phyloP scores from a whole-genome alignment of 495 filamentous ascomycete species.

The Ramalina intermedia region DNA sequence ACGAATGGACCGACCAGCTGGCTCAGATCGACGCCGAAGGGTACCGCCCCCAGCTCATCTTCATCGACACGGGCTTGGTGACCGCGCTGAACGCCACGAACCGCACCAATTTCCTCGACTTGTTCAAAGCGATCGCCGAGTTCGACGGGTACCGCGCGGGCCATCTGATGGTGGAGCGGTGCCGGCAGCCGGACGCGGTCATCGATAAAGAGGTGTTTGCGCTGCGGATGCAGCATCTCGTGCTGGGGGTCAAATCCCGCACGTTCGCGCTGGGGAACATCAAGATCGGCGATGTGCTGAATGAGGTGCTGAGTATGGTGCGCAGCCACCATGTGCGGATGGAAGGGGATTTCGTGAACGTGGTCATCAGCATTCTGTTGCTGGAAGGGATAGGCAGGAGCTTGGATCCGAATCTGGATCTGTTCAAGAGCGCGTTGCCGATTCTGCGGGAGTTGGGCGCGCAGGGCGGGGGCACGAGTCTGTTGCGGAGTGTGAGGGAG shows the following conservation, averaged over 20 bases:
- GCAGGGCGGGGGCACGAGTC: conserved; percentile 52
- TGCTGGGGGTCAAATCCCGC: conserved; percentile 71
- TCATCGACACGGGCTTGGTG: conserved; percentile 95
- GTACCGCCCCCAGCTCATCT: conserved; percentile 86
- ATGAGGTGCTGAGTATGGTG: conserved; percentile 84
- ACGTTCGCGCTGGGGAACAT: conserved; percentile 91
- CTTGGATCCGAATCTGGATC: conserved; percentile 74
- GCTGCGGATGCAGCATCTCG: conserved; percentile 89
- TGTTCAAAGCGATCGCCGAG: conserved; percentile 91
- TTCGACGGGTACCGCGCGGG: conserved; percentile 96
- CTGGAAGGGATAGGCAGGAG: conserved; percentile 87
- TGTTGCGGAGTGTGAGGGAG: conserved; percentile 36
- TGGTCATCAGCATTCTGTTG: conserved; percentile 86
- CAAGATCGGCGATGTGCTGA: conserved; percentile 89
- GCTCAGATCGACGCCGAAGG: conserved; percentile 73
- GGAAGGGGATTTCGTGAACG: conserved; percentile 97
- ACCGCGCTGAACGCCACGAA: conserved; percentile 83
- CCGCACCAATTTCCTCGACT: conserved; percentile 81
- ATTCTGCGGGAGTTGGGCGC: conserved; percentile 82
- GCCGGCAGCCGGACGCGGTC: conserved; percentile 78
- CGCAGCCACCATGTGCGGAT: conserved; percentile 83
- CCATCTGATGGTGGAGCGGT: conserved; percentile 89
- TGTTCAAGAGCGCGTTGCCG: conserved; percentile 79
- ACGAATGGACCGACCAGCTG: conserved; percentile 60
- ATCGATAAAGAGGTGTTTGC: conserved; percentile 81